A percentile compares a stretch with the other conserved stretches of the same genome.
phyloP scores from a whole-genome alignment of 1,284 basidiomycete species.

The Trametes hirsuta region DNA sequence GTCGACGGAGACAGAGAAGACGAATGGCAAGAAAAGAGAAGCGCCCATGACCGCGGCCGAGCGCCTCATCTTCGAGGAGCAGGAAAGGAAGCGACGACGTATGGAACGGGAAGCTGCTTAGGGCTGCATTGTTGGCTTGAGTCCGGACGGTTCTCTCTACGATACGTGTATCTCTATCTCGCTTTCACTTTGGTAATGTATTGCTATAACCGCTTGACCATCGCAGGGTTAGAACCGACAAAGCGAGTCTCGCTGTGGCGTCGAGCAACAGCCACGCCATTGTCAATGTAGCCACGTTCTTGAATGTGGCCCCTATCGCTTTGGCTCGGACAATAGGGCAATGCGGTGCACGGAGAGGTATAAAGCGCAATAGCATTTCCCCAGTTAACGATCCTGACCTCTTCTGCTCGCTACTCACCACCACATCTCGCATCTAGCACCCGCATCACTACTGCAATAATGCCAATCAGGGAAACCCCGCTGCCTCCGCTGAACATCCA shows the following conservation, averaged over 20 bases:
- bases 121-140: constrained; percentile 1
- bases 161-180: constrained; percentile 27
- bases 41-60: constrained; percentile 81
- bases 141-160: constrained; percentile 15
- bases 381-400: neutral
- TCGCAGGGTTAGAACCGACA: neutral
- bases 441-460: constrained; percentile 7
- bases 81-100: constrained; percentile 76
- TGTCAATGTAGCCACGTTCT: constrained; percentile 10
- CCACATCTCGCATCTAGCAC: neutral
- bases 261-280: constrained; percentile 3
- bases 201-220: constrained; percentile 9
- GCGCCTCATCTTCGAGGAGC: constrained; percentile 83
- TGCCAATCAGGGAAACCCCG: constrained; percentile 2
- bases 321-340: constrained; percentile 19
- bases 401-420: constrained; percentile 1
- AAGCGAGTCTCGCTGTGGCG: neutral
- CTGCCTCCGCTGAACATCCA: constrained; percentile 13
- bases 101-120: constrained; percentile 59
- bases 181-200: constrained; percentile 17
- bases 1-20: constrained; percentile 25
- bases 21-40: constrained; percentile 52
- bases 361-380: constrained; percentile 12
- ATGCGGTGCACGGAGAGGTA: constrained; percentile 6
- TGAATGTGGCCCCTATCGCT: constrained; percentile 7